Percentiles rank a stretch among this genome's conserved stretches.
Evolutionary conservation across 1,284 basidiomycete species (phyloP).

Genomic region (Gymnopus androsaceus): DNA sequence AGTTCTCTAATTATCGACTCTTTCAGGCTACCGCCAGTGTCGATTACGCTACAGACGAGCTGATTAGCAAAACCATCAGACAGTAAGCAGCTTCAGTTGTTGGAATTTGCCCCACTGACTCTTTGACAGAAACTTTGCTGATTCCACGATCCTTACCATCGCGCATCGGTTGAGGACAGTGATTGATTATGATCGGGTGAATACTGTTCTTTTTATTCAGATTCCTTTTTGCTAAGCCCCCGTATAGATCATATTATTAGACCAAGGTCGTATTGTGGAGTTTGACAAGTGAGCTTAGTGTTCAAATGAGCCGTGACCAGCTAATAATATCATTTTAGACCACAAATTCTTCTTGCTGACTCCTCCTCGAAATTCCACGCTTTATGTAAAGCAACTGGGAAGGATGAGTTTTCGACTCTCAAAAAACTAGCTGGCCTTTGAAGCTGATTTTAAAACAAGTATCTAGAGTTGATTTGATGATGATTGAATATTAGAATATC

Average conservation of each 20-base stretch:
- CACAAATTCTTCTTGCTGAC: constrained; percentile 67
- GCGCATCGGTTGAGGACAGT: constrained; percentile 73
- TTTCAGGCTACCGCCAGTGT: constrained; percentile 72
- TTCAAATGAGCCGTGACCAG: neutral
- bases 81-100: constrained; percentile 47
- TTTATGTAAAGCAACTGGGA: constrained; percentile 83
- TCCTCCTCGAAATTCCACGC: constrained; percentile 72
- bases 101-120: neutral
- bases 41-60: constrained; percentile 77
- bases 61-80: constrained; percentile 74
- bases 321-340: constrained; percentile 39
- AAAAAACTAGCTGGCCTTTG: constrained; percentile 64
- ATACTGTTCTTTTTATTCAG: constrained; percentile 14
- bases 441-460: too few relatives aligned
- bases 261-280: constrained; percentile 82
- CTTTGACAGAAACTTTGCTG: constrained; percentile 57
- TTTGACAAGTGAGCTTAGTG: constrained; percentile 58
- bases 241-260: constrained; percentile 86
- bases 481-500: too few relatives aligned
- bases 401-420: constrained; percentile 75
- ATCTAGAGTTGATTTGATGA: too few relatives aligned
- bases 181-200: constrained; percentile 66
- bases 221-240: neutral
- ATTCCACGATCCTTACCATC: constrained; percentile 68
- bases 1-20: constrained; percentile 12